Conservation (phyloP, 2,329 filamentous ascomycete genomes). For the Penicillium sp. region DNA sequence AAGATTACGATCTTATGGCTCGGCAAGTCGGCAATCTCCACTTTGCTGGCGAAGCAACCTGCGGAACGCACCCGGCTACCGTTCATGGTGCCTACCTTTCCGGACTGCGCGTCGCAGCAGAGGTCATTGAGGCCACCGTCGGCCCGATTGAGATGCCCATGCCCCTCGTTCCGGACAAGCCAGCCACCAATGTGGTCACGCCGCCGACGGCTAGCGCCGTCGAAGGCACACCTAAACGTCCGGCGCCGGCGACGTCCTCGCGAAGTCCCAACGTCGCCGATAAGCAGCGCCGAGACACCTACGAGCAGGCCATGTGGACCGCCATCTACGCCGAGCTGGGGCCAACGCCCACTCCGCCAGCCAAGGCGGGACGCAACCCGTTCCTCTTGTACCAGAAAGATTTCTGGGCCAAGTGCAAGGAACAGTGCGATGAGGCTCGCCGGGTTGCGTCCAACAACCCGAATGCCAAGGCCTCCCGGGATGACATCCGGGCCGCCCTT, state of each 20-base stretch:
- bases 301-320: constrained; percentile 60
- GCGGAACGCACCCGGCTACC: constrained; percentile 91
- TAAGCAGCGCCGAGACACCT: constrained; percentile 48
- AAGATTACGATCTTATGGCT: constrained; percentile 93
- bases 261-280: constrained; percentile 17
- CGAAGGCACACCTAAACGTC: constrained; percentile 28
- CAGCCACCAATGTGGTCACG: constrained; percentile 51
- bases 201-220: constrained; percentile 10
- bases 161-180: constrained; percentile 66
- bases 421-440: constrained; percentile 70
- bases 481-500: constrained; percentile 80
- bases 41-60: constrained; percentile 96
- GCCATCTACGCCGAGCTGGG: constrained; percentile 67
- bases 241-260: constrained; percentile 13
- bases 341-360: constrained; percentile 71
- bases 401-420: constrained; percentile 63
- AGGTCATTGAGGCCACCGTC: constrained; percentile 77
- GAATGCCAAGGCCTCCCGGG: constrained; percentile 65
- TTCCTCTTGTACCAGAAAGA: constrained; percentile 89
- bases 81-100: constrained; percentile 97
- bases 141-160: constrained; percentile 77
- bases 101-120: constrained; percentile 83
- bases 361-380: constrained; percentile 75
- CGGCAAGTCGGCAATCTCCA: constrained; percentile 80
- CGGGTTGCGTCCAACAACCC: constrained; percentile 65